Evolutionary conservation across 768 basidiomycete species (phyloP), one percentile per base, ranked within the genome.

Genomic region (Suillus ampliporus): DNA sequence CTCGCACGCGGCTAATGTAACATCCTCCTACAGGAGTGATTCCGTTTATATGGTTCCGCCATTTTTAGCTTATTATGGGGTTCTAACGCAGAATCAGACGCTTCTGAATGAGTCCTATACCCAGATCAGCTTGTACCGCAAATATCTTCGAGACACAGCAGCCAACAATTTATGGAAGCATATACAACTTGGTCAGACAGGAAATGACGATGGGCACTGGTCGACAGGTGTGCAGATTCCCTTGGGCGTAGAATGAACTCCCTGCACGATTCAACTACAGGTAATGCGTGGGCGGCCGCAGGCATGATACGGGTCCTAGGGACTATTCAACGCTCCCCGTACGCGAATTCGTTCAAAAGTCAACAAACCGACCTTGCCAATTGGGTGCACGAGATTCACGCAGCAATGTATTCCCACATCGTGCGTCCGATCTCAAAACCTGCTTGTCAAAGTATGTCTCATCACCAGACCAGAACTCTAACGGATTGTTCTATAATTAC

Each of bases 231-330:
- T 56, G 79, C 72, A 53, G 5, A 9, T 21, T 15, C 35, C 35
- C 10, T 35, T 47, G 31, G 14, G 35, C 26, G 3, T 17, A 13
- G 4, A 37, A 28, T 8, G 59, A 21, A 31, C 26, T 46, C 5
- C 19, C 52, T 17, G 59, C 10, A 50, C 28, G 48, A 7, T 21
- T 61, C 8, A 6, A 11, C 13, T 26, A 31, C 54, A 90, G 94
- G 94, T 0, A 95, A 95, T 61, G 94, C 80, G 3, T 97, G 95
- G 95, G 95, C 91, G 0, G 92, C 92, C 0, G 90, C 87, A 19
- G 94, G 95, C 1, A 94, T 94, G 84, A 78, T 92, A 11, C 88
- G 94, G 7, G 94, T 95, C 3, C 79, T 91, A 1, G 87, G 84
- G 2, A 94, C 92, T 1, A 88, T 94, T 61, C 79, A 84, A 65